Conservation (phyloP, 208 protist genomes). For the Leishmania braziliensis region DNA sequence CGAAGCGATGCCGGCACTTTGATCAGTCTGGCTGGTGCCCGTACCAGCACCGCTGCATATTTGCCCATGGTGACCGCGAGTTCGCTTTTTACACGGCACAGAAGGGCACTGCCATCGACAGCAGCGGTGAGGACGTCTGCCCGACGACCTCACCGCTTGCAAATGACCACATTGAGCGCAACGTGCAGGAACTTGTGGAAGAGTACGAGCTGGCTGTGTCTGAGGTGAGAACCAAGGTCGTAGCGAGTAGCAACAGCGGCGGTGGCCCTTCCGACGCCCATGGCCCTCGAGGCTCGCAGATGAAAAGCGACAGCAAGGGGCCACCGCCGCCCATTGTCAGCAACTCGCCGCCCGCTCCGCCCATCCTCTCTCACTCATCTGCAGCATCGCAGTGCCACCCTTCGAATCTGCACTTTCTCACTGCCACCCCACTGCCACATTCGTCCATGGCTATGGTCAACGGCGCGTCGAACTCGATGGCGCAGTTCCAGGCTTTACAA, state of each 20-base stretch:
- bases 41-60: conserved; percentile 37
- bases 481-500: conserved; percentile 8
- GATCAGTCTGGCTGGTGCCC: conserved; percentile 34
- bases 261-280: neutral
- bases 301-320: conserved; percentile 4
- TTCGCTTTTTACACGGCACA: conserved; percentile 26
- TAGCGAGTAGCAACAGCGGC: conserved; percentile 11
- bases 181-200: conserved; percentile 28
- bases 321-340: neutral
- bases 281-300: conserved; percentile 6
- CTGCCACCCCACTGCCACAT: conserved; percentile 6
- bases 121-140: conserved; percentile 1
- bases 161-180: conserved; percentile 26
- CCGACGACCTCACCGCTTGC: conserved; percentile 25
- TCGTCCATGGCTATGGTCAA: neutral
- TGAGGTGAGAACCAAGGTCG: conserved; percentile 16
- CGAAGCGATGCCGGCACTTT: conserved; percentile 36
- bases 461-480: neutral
- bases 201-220: conserved; percentile 32
- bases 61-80: conserved; percentile 38
- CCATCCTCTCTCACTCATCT: conserved; percentile 2
- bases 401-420: conserved; percentile 4
- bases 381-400: conserved; percentile 12
- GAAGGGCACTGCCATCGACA: conserved; percentile 3
- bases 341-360: neutral